Base-by-base conservation (phyloP, 2,329 filamentous ascomycete genomes). In the Myriosclerotinia curreyana region DNA sequence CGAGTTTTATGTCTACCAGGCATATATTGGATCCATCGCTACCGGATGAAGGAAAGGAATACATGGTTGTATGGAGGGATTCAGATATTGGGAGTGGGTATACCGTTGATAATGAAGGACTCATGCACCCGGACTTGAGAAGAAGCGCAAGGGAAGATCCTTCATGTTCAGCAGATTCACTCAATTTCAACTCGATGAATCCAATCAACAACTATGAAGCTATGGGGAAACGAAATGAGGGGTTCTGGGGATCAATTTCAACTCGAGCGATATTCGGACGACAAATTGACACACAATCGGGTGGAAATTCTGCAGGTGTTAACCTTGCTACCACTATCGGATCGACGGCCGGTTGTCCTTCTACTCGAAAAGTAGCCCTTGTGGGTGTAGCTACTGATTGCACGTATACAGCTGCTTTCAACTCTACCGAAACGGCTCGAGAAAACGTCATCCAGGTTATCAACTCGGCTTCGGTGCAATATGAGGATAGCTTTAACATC, bases 371-470 rank as follows among this genome's bases (percentile, higher is more conserved):
- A 76, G 92, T 99, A 22, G 95, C 95, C 0, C 82, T 98, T 49
- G 86, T 99, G 31, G 95, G 95, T 36, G 86, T 98, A 46, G 95
- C 92, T 11, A 95, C 92, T 0, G 95, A 99, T 76, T 99, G 95
- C 79, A 90, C 86, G 11, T 98, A 98, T 74, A 92, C 88, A 48
- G 80, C 79, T 2, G 81, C 82, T 4, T 96, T 97, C 75, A 83
- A 87, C 67, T 83, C 82, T 28, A 83, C 83, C 51, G 80, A 84
- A 59, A 79, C 84, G n/a, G 83, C 88, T 31, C 83, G 87, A 64
- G 76, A 83, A 67, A 95, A 95, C 74, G 83, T 99, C 67, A 92
- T 99, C 71, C 82, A 80, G 60, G 82, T 91, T 74, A 89, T 99
- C 75, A 97, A 96, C 77, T 82, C 86, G 52, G 95, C 95, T 0